Conservation (phyloP, 306 rosid species). For the Vigna radiata region DNA sequence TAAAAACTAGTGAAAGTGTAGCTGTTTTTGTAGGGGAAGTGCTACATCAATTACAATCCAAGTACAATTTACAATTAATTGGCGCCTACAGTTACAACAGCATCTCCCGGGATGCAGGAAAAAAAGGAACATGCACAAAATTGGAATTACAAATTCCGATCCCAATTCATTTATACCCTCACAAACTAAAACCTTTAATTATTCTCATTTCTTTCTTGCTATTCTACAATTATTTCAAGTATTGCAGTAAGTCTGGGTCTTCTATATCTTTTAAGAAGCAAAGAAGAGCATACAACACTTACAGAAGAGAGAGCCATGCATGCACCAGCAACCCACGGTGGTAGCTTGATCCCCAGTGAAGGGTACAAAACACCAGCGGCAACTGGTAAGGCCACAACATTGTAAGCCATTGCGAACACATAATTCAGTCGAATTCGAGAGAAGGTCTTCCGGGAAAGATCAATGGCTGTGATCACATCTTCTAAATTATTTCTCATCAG, state of each 20-base stretch:
- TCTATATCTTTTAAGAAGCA: conserved; percentile 84
- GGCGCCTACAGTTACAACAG: conserved; percentile 42
- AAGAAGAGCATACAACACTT: conserved; percentile 91
- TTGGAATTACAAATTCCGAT: conserved; percentile 37
- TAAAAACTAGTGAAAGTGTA: background rate
- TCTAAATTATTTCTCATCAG: conserved; percentile 92
- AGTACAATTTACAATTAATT: conserved; percentile 51
- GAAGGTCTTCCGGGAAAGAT: conserved; percentile 89
- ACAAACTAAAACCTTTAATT: conserved; percentile 39
- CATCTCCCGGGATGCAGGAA: conserved; percentile 30
- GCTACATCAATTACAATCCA: conserved; percentile 37
- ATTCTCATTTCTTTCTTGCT: conserved; percentile 38
- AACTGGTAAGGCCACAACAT: conserved; percentile 81
- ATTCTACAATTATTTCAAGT: conserved; percentile 89
- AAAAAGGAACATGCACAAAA: conserved; percentile 48
- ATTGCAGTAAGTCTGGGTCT: conserved; percentile 80
- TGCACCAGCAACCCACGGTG: conserved; percentile 99
- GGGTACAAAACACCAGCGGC: conserved; percentile 91
- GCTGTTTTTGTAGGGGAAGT: background rate
- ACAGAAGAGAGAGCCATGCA: conserved; percentile 98
- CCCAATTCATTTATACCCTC: conserved; percentile 40
- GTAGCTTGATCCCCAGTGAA: conserved; percentile 72
- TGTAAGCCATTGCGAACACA: conserved; percentile 90
- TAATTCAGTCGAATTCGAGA: conserved; percentile 81
- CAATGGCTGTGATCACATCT: conserved; percentile 97